phyloP scores from a whole-genome alignment of 73 alveolate genomes.

The Symbiodinium pilosum region DNA sequence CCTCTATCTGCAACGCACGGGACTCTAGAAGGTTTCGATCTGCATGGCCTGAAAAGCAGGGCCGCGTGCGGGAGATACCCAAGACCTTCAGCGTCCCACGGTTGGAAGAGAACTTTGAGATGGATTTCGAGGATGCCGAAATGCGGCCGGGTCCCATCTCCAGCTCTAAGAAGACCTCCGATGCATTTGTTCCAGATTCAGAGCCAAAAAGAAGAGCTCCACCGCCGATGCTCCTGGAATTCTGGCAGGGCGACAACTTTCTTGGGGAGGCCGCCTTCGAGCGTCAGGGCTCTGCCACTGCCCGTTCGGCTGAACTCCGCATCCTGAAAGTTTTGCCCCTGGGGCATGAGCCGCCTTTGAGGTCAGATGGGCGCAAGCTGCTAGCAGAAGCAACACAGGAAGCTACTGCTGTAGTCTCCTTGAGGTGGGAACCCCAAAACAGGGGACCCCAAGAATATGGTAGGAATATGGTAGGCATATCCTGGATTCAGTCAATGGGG shows the following conservation, averaged over 20 bases:
- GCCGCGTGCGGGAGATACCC: constrained; percentile 11
- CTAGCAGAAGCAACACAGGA: neutral
- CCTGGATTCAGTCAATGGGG: too few relatives aligned
- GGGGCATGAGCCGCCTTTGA: neutral
- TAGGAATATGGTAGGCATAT: too few relatives aligned
- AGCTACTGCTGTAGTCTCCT: neutral
- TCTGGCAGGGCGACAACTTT: constrained; percentile 55
- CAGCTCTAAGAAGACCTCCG: neutral
- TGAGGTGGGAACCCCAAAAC: neutral
- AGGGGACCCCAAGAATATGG: too few relatives aligned
- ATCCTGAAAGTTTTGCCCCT: neutral
- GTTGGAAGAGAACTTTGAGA: neutral
- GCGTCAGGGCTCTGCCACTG: neutral
- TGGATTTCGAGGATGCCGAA: neutral
- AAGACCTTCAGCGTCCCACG: constrained; percentile 46
- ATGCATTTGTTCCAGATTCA: too few relatives aligned
- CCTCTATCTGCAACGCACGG: constrained; percentile 54
- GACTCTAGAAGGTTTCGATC: constrained; percentile 41
- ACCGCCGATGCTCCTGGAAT: constrained; percentile 25
- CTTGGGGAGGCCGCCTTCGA: constrained; percentile 30
- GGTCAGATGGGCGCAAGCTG: constrained; percentile 18
- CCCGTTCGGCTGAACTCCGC: neutral
- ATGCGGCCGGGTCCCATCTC: neutral
- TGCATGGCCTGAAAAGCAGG: neutral
- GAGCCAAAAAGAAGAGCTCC: neutral